Evolutionary conservation across 306 rosid genomes (phyloP).

Genomic region (Canavalia gladiata): DNA sequence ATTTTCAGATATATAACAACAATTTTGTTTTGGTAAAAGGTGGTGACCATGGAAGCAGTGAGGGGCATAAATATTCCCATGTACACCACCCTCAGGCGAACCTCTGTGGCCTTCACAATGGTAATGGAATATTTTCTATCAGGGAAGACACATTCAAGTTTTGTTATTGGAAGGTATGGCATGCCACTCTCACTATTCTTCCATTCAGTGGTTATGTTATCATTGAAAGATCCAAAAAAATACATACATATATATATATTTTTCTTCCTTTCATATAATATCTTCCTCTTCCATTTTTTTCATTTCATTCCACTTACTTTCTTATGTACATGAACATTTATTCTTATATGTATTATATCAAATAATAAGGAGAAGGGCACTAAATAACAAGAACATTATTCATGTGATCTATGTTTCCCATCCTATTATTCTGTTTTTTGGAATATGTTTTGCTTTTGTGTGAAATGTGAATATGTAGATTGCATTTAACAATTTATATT

Average conservation of each 20-base stretch:
- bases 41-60: constrained; percentile 83
- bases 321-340: background rate
- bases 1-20: too few relatives aligned
- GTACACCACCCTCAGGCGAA: constrained; percentile 82
- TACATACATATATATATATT: too few relatives aligned
- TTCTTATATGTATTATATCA: background rate
- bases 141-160: constrained; percentile 63
- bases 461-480: background rate
- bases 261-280: too few relatives aligned
- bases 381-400: background rate
- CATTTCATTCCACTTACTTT: too few relatives aligned
- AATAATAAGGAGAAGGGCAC: background rate
- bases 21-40: constrained; percentile 52
- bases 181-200: constrained; percentile 32
- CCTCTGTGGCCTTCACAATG: constrained; percentile 77
- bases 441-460: too few relatives aligned
- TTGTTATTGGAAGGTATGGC: constrained; percentile 67
- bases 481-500: background rate
- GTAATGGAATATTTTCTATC: constrained; percentile 66
- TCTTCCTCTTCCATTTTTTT: too few relatives aligned
- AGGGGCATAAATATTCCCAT: constrained; percentile 75
- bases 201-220: background rate
- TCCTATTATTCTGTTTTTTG: too few relatives aligned
- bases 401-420: too few relatives aligned
- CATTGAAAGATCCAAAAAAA: too few relatives aligned